Base-by-base conservation (phyloP, 1,284 basidiomycete species). In the Ceratobasidium sp. region DNA sequence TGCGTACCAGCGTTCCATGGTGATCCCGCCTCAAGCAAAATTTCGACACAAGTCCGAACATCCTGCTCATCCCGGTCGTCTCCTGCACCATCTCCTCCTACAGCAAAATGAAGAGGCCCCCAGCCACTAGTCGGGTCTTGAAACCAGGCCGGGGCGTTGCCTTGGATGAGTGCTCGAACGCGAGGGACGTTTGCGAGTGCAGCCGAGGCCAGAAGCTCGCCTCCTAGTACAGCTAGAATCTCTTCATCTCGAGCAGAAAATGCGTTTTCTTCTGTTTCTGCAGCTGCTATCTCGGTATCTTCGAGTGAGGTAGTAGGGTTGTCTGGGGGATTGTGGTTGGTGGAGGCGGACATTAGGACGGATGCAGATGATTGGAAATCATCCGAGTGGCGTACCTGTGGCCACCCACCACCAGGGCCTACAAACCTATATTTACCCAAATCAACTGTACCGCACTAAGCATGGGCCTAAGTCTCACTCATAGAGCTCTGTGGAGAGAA, bases 41-140 rank as follows among this genome's bases (percentile, higher is more conserved):
- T 78, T 72, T 86, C 84, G 8, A 93, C 84, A 26, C 65, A 58
- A 21, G 21, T 58, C n/a, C 39, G 53, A 18, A 70, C 55, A 30
- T 70, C 65, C 18, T 70, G 21, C 36, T 21, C 41, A 34, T 58
- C 43, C 21, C 65, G 39, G 16, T n/a, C 3, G 10, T 21, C 4
- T 96, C 81, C 9, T 85, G 83, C 1, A 84, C 80, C 76, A 92
- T 86, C 74, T 90, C 88, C 41, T 85, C 81, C 94, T 0, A 92
- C 93, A 1, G 96, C 97, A 48, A 94, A 96, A 79, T 98, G 97
- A 58, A 99, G 81, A 10, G 90, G 85, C 5, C 92, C 93, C 79
- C 90, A 92, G 4, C 94, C 92, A 75, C 91, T 84, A n/a, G 87
- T 86, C 61, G 89, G 88, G 78, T 92, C 91, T 80, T 96, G 93